Conservation (phyloP, 768 basidiomycete genomes). For the Tephrocybe rancida region DNA sequence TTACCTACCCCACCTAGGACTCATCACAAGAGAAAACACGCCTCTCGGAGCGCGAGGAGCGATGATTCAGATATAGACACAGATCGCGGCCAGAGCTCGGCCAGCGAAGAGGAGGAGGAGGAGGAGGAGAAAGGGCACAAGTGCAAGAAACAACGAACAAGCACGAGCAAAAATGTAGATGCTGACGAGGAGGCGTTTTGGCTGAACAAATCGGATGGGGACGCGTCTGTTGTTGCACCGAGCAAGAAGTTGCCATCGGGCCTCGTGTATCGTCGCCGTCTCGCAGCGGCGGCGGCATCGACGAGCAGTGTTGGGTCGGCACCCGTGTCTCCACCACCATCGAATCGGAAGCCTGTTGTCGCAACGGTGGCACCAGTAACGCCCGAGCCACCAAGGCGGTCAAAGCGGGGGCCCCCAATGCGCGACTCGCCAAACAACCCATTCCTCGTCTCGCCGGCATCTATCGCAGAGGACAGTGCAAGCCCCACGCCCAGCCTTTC, state of each 20-base stretch:
- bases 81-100: constrained; percentile 36
- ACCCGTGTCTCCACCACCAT: constrained; percentile 70
- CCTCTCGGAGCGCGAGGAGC: constrained; percentile 32
- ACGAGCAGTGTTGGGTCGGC: constrained; percentile 28
- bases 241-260: constrained; percentile 25
- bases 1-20: constrained; percentile 71
- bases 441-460: constrained; percentile 49
- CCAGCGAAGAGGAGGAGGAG: constrained; percentile 30
- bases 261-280: constrained; percentile 38
- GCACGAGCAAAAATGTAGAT: constrained; percentile 32
- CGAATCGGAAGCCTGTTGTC: constrained; percentile 44
- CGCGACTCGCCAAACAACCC: constrained; percentile 76
- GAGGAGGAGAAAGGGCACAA: constrained; percentile 11
- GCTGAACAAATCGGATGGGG: constrained; percentile 32
- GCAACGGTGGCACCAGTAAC: constrained; percentile 42
- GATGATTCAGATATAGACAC: constrained; percentile 41
- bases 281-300: constrained; percentile 14
- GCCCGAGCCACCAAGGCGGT: constrained; percentile 29
- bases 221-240: constrained; percentile 11
- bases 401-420: constrained; percentile 24
- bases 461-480: constrained; percentile 32
- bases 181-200: constrained; percentile 58
- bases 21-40: constrained; percentile 48
- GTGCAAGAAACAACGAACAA: constrained; percentile 43
- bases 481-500: constrained; percentile 31